Conservation (phyloP, 495 filamentous ascomycete species). For the Xylaria cubensis region DNA sequence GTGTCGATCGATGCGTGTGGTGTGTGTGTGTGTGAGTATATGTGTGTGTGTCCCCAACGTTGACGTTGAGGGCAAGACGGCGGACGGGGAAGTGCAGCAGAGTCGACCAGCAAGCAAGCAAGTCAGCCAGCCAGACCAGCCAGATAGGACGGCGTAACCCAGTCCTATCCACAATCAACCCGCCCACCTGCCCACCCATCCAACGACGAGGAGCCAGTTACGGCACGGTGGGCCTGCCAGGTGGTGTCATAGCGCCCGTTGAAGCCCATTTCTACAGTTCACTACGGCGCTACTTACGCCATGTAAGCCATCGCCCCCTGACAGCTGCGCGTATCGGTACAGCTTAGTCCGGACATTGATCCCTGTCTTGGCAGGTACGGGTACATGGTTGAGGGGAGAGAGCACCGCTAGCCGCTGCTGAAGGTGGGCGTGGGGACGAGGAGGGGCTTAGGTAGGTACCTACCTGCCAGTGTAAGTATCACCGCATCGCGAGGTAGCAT, state of each 20-base stretch:
- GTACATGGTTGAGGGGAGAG: not conserved
- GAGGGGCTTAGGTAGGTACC: not conserved
- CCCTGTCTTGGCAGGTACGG: constrained; percentile 1
- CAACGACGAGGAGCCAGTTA: constrained; percentile 13
- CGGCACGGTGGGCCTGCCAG: constrained; percentile 14
- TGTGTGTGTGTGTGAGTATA: not conserved
- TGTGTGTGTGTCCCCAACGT: constrained; percentile 8
- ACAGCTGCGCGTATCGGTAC: constrained; percentile 22
- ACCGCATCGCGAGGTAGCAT: not conserved
- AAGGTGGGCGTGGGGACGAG: constrained; percentile 6
- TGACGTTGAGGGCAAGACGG: constrained; percentile 2
- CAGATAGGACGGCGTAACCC: constrained; percentile 4
- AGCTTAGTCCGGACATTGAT: not conserved
- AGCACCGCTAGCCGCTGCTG: constrained; percentile 2
- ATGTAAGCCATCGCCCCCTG: constrained; percentile 14
- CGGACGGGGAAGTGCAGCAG: constrained; percentile 12
- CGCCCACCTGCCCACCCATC: not conserved
- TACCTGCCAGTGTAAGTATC: too few species aligned
- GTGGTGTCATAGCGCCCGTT: constrained; percentile 22
- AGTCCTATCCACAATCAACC: constrained; percentile 1
- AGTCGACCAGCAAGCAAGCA: not conserved
- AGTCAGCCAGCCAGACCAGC: not conserved
- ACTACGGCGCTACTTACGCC: not conserved
- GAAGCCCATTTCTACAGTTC: not conserved
- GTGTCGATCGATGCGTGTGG: not conserved